These are phyloP conservation scores for Spinacia oleracea DNA, from an alignment of 179 eudicot species.

Conservation along the genomic window DNA sequence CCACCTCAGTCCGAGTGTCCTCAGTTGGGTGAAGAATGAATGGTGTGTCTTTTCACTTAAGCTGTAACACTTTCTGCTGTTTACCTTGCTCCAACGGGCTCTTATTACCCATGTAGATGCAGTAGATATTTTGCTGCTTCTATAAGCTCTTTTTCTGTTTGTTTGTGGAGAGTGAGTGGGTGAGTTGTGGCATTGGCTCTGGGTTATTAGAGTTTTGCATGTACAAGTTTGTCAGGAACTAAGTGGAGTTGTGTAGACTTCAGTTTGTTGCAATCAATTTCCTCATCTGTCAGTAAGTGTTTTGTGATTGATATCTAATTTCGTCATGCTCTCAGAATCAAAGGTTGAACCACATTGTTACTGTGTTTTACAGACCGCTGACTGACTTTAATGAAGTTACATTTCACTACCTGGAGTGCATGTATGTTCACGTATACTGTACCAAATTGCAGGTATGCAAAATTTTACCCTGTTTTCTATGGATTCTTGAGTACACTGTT, in stretches of 20 bases:
- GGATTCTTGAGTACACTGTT: neutral
- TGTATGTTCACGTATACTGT: conserved; percentile 63
- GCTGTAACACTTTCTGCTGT: neutral
- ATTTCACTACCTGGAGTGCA: conserved; percentile 77
- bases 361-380: conserved; percentile 61
- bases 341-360: neutral
- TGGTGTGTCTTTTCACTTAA: neutral
- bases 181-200: neutral
- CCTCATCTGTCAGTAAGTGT: neutral
- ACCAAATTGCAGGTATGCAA: conserved; percentile 49
- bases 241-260: neutral
- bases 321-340: neutral
- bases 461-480: neutral
- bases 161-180: neutral
- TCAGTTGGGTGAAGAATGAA: neutral
- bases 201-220: conserved; percentile 6
- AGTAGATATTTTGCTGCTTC: neutral
- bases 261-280: neutral
- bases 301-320: conserved; percentile 9
- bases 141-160: neutral
- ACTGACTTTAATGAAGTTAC: conserved; percentile 74
- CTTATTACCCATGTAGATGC: no score
- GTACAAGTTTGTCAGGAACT: neutral
- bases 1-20: neutral
- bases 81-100: neutral